Evolutionary conservation across 2,329 filamentous ascomycete genomes (phyloP).

Genomic region (Sporothrix luriei): DNA sequence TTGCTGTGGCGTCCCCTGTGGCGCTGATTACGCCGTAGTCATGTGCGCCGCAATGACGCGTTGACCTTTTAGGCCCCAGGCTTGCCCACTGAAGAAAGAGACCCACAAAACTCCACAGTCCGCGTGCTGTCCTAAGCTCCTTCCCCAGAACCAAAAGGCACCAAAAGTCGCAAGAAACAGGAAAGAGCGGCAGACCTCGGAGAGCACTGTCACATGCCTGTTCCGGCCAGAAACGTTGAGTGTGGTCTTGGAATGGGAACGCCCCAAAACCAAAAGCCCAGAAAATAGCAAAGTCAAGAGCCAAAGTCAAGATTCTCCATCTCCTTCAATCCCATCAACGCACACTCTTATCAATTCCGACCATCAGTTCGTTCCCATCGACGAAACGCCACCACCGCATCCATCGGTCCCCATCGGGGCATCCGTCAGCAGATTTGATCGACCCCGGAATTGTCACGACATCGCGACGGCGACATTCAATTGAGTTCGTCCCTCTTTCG

Average conservation of each 20-base stretch:
- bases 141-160: conserved; percentile 19
- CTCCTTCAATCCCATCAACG: neutral
- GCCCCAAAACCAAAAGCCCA: neutral
- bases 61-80: neutral
- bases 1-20: neutral
- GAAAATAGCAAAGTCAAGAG: neutral
- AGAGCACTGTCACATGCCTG: conserved; percentile 34
- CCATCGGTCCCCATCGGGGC: neutral
- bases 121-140: conserved; percentile 20
- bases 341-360: neutral
- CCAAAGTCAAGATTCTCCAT: conserved; percentile 4
- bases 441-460: neutral
- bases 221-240: conserved; percentile 1
- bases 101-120: conserved; percentile 28
- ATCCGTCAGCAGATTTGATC: neutral
- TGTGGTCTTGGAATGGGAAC: neutral
- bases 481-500: neutral
- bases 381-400: neutral
- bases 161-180: conserved; percentile 7
- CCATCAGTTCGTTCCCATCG: neutral
- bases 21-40: conserved; percentile 22
- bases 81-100: conserved; percentile 3
- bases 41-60: conserved; percentile 29
- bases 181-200: conserved; percentile 31
- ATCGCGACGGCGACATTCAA: neutral